Conservation (phyloP, 2,329 filamentous ascomycete genomes). For the Talaromyces sp. region DNA sequence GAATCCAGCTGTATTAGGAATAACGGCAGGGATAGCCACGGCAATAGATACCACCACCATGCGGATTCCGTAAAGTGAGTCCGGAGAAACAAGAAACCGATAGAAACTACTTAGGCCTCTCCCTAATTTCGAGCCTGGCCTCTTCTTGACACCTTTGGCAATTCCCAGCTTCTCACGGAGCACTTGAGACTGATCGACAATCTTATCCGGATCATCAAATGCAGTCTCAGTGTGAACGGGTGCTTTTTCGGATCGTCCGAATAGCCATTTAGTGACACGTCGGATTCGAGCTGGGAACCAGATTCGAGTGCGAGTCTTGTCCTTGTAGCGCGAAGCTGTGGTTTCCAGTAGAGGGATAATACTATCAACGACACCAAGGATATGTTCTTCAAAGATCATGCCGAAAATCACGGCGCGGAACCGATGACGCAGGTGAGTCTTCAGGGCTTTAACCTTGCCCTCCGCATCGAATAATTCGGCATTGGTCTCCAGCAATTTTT, state of each 20-base stretch:
- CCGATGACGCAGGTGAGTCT: constrained; percentile 21
- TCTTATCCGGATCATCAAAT: constrained; percentile 23
- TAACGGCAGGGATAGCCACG: constrained; percentile 37
- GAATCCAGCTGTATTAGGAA: constrained; percentile 45
- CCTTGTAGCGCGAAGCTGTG: constrained; percentile 34
- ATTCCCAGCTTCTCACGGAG: constrained; percentile 36
- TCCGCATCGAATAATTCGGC: constrained; percentile 38
- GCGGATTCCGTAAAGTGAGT: constrained; percentile 46
- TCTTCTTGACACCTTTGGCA: constrained; percentile 29
- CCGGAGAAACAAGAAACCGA: constrained; percentile 41
- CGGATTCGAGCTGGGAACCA: constrained; percentile 43
- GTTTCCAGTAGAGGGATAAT: constrained; percentile 35
- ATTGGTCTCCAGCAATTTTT: constrained; percentile 38
- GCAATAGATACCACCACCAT: constrained; percentile 47
- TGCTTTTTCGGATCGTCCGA: constrained; percentile 24
- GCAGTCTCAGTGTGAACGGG: constrained; percentile 20
- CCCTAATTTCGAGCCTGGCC: constrained; percentile 25
- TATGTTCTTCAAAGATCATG: constrained; percentile 47
- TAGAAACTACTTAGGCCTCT: constrained; percentile 28
- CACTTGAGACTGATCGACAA: constrained; percentile 31
- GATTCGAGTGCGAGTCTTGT: constrained; percentile 32
- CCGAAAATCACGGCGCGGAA: constrained; percentile 41
- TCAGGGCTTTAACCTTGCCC: constrained; percentile 32
- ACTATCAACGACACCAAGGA: constrained; percentile 26
- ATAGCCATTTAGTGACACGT: constrained; percentile 39